A percentile compares a stretch with the other conserved stretches of the same genome.
These are phyloP conservation scores for Beta corolliflora DNA, from an alignment of 179 eudicot species.

Conservation along the genomic window DNA sequence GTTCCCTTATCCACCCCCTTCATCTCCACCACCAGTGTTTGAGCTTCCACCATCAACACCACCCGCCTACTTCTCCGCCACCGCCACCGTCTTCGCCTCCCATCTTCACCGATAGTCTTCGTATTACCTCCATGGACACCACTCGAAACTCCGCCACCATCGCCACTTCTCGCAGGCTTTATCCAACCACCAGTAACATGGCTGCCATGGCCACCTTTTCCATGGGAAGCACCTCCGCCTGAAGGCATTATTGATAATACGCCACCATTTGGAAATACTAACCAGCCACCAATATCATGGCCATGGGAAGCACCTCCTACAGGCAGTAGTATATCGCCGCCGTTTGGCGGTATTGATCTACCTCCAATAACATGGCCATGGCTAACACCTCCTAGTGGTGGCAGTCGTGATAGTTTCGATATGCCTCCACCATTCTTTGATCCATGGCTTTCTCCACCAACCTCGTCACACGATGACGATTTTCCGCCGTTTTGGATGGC, in stretches of 20 bases:
- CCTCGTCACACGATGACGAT: slow-evolving; percentile 10
- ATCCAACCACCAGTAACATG: slow-evolving; percentile 28
- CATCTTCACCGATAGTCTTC: slow-evolving; percentile 4
- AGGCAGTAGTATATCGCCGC: not conserved
- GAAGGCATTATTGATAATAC: not conserved
- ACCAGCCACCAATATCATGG: slow-evolving; percentile 33
- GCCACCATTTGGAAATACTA: slow-evolving; percentile 13
- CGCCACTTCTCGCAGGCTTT: slow-evolving; percentile 11
- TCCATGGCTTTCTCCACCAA: slow-evolving; percentile 11
- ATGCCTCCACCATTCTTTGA: not conserved
- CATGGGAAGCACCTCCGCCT: slow-evolving; percentile 23
- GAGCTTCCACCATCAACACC: slow-evolving; percentile 6
- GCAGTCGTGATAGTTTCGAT: not conserved
- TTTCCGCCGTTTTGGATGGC: slow-evolving; percentile 25
- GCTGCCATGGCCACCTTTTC: slow-evolving; percentile 28
- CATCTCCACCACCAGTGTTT: slow-evolving; percentile 16
- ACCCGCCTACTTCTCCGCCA: too few relatives aligned
- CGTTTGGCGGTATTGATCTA: not conserved
- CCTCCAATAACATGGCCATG: slow-evolving; percentile 33
- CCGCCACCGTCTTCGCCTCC: not conserved
- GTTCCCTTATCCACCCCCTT: slow-evolving; percentile 20
- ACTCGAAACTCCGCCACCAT: slow-evolving; percentile 21
- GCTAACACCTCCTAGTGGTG: slow-evolving; percentile 14
- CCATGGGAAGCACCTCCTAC: slow-evolving; percentile 38
- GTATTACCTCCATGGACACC: slow-evolving; percentile 13